phyloP scores from a whole-genome alignment of 2,329 filamentous ascomycete species.

The Westerdykella sp. region DNA sequence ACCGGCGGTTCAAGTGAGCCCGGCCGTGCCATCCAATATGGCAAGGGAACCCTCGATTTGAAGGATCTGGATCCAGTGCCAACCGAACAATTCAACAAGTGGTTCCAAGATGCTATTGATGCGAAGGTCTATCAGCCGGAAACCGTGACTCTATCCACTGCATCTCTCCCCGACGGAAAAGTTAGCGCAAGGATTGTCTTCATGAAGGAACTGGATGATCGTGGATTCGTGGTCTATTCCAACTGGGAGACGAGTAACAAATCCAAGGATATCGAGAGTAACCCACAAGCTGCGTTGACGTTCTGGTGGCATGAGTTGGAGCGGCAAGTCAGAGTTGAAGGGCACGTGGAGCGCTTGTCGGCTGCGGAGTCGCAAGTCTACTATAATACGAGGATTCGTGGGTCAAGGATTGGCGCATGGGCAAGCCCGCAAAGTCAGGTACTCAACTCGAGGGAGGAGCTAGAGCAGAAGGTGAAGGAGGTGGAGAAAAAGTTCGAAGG shows the following conservation, averaged over 20 bases:
- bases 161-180: constrained; percentile 72
- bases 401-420: constrained; percentile 85
- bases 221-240: constrained; percentile 85
- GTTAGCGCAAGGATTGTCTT: constrained; percentile 85
- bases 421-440: constrained; percentile 82
- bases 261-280: constrained; percentile 62
- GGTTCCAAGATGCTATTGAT: constrained; percentile 71
- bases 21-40: constrained; percentile 71
- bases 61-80: constrained; percentile 59
- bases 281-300: constrained; percentile 72
- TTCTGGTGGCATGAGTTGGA: constrained; percentile 89
- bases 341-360: constrained; percentile 59
- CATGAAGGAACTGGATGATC: constrained; percentile 82
- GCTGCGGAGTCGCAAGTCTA: constrained; percentile 65
- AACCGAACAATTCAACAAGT: constrained; percentile 77
- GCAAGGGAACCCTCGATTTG: constrained; percentile 55
- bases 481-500: constrained; percentile 69
- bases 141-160: constrained; percentile 81
- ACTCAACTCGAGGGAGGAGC: constrained; percentile 59
- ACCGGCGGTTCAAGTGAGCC: constrained; percentile 47
- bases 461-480: constrained; percentile 73
- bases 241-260: constrained; percentile 78
- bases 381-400: constrained; percentile 63
- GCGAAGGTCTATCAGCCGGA: constrained; percentile 68
- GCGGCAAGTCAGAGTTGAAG: constrained; percentile 87